A percentile compares a stretch with the other conserved stretches of the same genome.
These are phyloP conservation scores for Abortiporus biennis DNA, from an alignment of 1,284 basidiomycete genomes.

Conservation along the genomic window DNA sequence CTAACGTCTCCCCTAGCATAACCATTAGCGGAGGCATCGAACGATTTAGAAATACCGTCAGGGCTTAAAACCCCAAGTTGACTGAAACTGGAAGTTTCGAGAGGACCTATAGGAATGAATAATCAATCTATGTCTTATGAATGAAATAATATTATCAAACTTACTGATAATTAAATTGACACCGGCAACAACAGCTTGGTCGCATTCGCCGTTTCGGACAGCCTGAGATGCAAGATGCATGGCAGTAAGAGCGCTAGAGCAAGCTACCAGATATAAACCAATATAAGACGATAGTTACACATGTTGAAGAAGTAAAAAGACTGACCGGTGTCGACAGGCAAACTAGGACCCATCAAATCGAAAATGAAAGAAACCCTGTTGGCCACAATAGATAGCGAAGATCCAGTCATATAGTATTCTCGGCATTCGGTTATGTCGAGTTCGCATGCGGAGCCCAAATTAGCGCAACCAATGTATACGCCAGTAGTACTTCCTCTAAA, in stretches of 20 bases:
- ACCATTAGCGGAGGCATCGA: slow-evolving; percentile 42
- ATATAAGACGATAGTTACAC: too few relatives aligned
- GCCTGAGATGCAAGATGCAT: slow-evolving; percentile 43
- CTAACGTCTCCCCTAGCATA: too few relatives aligned
- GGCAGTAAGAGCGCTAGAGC: slow-evolving; percentile 39
- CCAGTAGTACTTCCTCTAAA: too few relatives aligned
- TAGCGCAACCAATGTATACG: too few relatives aligned
- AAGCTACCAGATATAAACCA: too few relatives aligned
- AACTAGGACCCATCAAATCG: slow-evolving; percentile 39
- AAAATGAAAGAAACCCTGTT: slow-evolving; percentile 44
- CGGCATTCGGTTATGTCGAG: too few relatives aligned
- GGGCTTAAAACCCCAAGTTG: slow-evolving; percentile 32
- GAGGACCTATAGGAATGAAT: slow-evolving; percentile 25
- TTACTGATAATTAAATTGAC: slow-evolving; percentile 35
- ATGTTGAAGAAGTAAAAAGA: too few relatives aligned
- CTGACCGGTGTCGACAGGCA: slow-evolving; percentile 45
- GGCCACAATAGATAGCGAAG: too few relatives aligned
- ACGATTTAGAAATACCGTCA: slow-evolving; percentile 43
- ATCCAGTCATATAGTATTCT: too few relatives aligned
- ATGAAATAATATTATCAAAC: slow-evolving; percentile 14
- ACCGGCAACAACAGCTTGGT: slow-evolving; percentile 43
- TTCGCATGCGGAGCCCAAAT: too few relatives aligned
- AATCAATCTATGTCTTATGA: slow-evolving; percentile 9
- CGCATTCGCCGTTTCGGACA: slow-evolving; percentile 37
- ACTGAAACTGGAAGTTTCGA: too few relatives aligned